Percentiles rank a stretch among this genome's conserved stretches.
phyloP scores from a whole-genome alignment of 805 yeast genomes.

The Hanseniaspora guilliermondii region DNA sequence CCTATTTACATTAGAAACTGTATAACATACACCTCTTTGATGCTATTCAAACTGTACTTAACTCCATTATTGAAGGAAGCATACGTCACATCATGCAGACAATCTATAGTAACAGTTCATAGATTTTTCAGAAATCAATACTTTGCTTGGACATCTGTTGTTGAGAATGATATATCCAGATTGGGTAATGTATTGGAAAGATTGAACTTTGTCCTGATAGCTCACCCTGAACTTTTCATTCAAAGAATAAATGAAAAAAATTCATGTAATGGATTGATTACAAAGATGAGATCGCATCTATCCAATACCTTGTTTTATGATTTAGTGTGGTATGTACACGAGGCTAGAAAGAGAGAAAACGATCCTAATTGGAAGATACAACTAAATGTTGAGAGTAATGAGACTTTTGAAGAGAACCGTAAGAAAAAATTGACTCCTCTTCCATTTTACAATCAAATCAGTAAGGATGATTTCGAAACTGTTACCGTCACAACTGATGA shows the following conservation, averaged over 20 bases:
- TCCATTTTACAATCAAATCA: constrained; percentile 83
- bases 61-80: constrained; percentile 55
- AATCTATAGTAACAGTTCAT: constrained; percentile 86
- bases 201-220: constrained; percentile 70
- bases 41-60: constrained; percentile 68
- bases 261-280: constrained; percentile 42
- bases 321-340: constrained; percentile 87
- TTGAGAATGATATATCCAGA: constrained; percentile 80
- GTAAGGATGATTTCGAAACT: constrained; percentile 76
- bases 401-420: constrained; percentile 22
- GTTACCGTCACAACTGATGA: constrained; percentile 78
- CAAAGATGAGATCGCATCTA: constrained; percentile 81
- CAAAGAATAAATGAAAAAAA: constrained; percentile 34
- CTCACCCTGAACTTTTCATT: constrained; percentile 73
- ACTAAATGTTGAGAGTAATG: constrained; percentile 22
- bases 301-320: constrained; percentile 87
- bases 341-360: constrained; percentile 64
- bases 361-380: constrained; percentile 26
- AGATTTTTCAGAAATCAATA: constrained; percentile 74
- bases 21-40: constrained; percentile 66
- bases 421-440: constrained; percentile 46
- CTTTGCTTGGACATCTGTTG: constrained; percentile 74
- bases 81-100: constrained; percentile 78
- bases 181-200: constrained; percentile 86
- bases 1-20: constrained; percentile 82